These are phyloP conservation scores for Boeremia exigua DNA, from an alignment of 2,329 filamentous ascomycete species.

Conservation along the genomic window DNA sequence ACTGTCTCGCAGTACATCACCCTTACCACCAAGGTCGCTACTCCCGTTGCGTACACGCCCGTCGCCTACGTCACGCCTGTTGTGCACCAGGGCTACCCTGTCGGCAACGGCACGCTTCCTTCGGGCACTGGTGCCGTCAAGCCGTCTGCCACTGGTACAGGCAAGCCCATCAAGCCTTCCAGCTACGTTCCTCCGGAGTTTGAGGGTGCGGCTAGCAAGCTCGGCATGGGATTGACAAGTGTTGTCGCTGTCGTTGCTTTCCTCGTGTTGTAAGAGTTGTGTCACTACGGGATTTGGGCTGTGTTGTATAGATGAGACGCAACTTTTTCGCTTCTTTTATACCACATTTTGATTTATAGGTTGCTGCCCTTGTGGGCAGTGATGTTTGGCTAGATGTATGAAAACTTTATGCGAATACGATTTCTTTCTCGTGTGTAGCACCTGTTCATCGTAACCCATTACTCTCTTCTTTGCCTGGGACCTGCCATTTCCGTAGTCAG, in stretches of 20 bases:
- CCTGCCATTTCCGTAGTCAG: too few relatives aligned
- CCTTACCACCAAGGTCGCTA: constrained; percentile 33
- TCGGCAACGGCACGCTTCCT: constrained; percentile 12
- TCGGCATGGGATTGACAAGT: constrained; percentile 28
- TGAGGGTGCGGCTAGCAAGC: constrained; percentile 34
- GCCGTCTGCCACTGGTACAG: constrained; percentile 2
- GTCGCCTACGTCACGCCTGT: constrained; percentile 8
- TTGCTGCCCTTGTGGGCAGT: constrained; percentile 2
- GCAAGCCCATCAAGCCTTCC: constrained; percentile 21
- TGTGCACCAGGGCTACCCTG: constrained; percentile 13
- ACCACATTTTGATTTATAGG: constrained; percentile 3
- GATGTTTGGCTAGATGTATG: constrained; percentile 10
- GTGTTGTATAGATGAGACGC: background rate
- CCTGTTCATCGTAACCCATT: background rate
- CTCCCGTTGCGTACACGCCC: constrained; percentile 21
- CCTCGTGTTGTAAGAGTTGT: constrained; percentile 27
- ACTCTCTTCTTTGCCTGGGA: background rate
- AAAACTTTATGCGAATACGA: constrained; percentile 13
- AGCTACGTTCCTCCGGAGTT: constrained; percentile 25
- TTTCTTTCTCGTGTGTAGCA: background rate
- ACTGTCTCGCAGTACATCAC: constrained; percentile 24
- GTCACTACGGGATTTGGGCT: background rate
- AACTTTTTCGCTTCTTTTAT: constrained; percentile 8
- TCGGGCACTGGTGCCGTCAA: constrained; percentile 17
- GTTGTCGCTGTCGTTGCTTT: constrained; percentile 28